A percentile compares a stretch with the other conserved stretches of the same genome.
Evolutionary conservation across 164 flowering plant species (phyloP).

Genomic region (Vitis rupestris): DNA sequence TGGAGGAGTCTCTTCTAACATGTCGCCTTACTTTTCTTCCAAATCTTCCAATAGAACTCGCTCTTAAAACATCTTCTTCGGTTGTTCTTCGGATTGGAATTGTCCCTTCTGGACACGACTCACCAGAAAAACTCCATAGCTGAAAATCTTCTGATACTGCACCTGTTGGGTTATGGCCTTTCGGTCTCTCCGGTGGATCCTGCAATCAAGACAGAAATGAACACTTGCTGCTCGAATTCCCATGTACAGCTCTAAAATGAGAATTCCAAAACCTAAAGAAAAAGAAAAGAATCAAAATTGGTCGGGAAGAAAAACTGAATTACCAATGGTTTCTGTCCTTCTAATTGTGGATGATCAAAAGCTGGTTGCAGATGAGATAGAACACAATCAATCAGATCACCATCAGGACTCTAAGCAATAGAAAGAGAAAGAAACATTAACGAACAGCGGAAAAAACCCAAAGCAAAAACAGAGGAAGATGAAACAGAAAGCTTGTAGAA

Average conservation of each 20-base stretch:
- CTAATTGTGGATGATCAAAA: conserved; percentile 54
- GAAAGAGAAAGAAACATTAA: background rate
- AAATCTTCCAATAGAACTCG: conserved; percentile 53
- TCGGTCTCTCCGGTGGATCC: conserved; percentile 90
- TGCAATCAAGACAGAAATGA: conserved; percentile 18
- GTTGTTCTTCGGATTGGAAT: conserved; percentile 89
- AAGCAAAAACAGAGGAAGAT: conserved; percentile 2
- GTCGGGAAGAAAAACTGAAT: background rate
- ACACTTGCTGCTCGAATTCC: background rate
- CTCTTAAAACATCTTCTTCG: conserved; percentile 73
- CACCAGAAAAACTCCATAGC: conserved; percentile 68
- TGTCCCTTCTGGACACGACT: conserved; percentile 84
- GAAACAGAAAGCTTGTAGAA: background rate
- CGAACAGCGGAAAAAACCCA: background rate
- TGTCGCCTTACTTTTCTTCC: conserved; percentile 59
- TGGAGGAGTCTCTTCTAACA: conserved; percentile 63
- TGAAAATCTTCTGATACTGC: conserved; percentile 49
- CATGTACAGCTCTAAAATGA: too few species aligned
- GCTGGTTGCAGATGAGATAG: conserved; percentile 55
- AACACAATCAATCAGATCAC: conserved; percentile 64
- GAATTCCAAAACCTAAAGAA: background rate
- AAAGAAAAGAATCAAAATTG: too few species aligned
- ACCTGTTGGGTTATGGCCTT: conserved; percentile 35
- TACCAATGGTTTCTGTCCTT: conserved; percentile 59
- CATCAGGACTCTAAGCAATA: conserved; percentile 52